phyloP scores from a whole-genome alignment of 1,139 yeast genomes.

The Debaryomycetaceae sp. region DNA sequence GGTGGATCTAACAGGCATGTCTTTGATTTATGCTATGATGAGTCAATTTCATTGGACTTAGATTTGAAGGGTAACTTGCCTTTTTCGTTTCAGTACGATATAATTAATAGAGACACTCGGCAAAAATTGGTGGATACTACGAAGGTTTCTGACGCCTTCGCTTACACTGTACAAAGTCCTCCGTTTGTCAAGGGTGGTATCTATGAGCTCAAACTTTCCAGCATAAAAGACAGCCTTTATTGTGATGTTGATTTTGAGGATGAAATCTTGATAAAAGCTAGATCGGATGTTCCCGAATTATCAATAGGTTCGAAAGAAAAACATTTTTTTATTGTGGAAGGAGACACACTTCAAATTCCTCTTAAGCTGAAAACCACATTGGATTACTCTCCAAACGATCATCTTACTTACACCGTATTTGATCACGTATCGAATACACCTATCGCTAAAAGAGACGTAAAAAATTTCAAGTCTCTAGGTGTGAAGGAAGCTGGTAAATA shows the following conservation, averaged over 20 bases:
- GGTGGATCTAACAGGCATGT: conserved; percentile 10
- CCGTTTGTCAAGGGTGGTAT: conserved; percentile 62
- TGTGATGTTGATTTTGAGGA: conserved; percentile 69
- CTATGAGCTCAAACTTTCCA: conserved; percentile 57
- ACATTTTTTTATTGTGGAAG: conserved; percentile 52
- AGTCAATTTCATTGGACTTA: conserved; percentile 44
- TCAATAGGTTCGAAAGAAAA: conserved; percentile 19
- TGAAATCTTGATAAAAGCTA: conserved; percentile 58
- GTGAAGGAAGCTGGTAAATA: conserved; percentile 63
- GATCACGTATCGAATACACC: conserved; percentile 21
- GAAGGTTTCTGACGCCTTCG: conserved; percentile 41
- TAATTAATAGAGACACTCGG: conserved; percentile 35
- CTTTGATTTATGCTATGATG: conserved; percentile 40
- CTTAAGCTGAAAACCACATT: conserved; percentile 37
- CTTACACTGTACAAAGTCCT: conserved; percentile 51
- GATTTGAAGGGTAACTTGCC: conserved; percentile 76
- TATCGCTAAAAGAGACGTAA: conserved; percentile 19
- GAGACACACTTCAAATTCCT: conserved; percentile 57
- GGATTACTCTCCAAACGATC: conserved; percentile 23
- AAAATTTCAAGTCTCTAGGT: conserved; percentile 35
- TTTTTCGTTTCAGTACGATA: conserved; percentile 56
- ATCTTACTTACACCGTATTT: conserved; percentile 21
- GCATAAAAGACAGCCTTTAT: conserved; percentile 67
- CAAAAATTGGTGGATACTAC: conserved; percentile 41
- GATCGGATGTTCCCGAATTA: conserved; percentile 58